Evolutionary conservation across 2,329 filamentous ascomycete genomes (phyloP), one percentile per base, ranked within the genome.

Genomic region (Paracoccidioides lutzii): DNA sequence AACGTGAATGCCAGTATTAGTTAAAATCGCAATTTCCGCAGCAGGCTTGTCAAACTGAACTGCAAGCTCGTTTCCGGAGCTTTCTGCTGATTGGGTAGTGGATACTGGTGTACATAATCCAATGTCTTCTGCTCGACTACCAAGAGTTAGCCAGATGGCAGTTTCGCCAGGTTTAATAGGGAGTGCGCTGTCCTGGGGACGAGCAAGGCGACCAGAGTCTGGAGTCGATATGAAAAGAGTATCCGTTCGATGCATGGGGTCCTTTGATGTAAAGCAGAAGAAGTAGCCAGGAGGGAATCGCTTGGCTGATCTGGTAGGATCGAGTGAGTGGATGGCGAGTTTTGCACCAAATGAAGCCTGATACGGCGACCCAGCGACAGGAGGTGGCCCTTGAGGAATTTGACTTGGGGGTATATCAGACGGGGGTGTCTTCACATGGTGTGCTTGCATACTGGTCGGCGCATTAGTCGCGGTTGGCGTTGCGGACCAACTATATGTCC

Each of bases 401-500:
- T 55, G 63, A 30, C 61, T 50, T 56, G 67, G 48, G 57, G 61
- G 57, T 52, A 59, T 61, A 62, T 70, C 59, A 61, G 71, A 57
- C 71, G 93, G 93, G 1, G 94, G 93, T 57, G 95, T 95, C 67
- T 93, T 94, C 70, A 98, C 88, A 66, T 95, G 93, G 63, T 94
- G 87, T n/a, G 96, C 83, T 70, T 96, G 90, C 89, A 98, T 96
- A 71, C 89, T 96, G 63, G 88, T 90, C 0, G 93, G 90, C 0
- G 87, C 83, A 57, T 78, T 84, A 6, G 81, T 78, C 22, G 80
- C 77, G 28, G 80, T 79, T 12, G 78, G 79, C 35, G 81, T 76
- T 55, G 74, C 72, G 55, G 73, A 70, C 72, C 73, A 70, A 60
- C 70, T 68, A 78, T 80, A 73, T 15, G 88, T 85, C 60, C 85